These are phyloP conservation scores for Albizia julibrissin DNA, from an alignment of 306 rosid genomes.

Conservation along the genomic window DNA sequence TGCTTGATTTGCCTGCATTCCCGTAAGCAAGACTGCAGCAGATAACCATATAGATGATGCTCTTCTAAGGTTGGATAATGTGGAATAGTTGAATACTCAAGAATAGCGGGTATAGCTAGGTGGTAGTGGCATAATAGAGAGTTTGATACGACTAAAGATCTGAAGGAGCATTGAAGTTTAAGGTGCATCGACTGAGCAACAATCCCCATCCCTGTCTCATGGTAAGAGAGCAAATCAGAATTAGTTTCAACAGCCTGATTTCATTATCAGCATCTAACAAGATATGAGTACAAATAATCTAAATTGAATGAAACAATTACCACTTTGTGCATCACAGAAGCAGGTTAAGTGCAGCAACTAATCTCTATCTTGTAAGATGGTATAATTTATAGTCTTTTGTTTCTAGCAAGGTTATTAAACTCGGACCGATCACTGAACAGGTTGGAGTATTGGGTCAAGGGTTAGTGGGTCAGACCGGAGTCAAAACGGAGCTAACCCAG, in stretches of 20 bases:
- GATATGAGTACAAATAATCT: not conserved
- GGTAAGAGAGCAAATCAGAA: not conserved
- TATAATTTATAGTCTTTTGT: not conserved
- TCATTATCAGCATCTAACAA: not conserved
- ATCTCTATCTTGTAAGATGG: not conserved
- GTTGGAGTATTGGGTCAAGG: too few relatives aligned
- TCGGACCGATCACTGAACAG: too few relatives aligned
- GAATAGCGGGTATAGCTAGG: slow-evolving; percentile 1
- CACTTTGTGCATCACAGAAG: not conserved
- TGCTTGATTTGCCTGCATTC: slow-evolving; percentile 43
- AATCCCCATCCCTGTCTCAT: slow-evolving; percentile 9
- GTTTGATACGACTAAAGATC: not conserved
- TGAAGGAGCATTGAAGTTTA: slow-evolving; percentile 16
- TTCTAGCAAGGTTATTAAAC: too few relatives aligned
- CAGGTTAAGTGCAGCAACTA: not conserved
- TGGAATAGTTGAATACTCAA: slow-evolving; percentile 2
- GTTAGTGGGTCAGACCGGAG: too few relatives aligned
- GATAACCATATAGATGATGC: not conserved
- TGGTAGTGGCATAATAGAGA: not conserved
- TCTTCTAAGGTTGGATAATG: not conserved
- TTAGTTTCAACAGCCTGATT: not conserved
- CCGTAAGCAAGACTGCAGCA: slow-evolving; percentile 37
- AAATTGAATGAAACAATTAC: not conserved
- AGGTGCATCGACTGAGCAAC: slow-evolving; percentile 18
- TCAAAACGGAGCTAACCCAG: too few relatives aligned